Evolutionary conservation across 2,329 filamentous ascomycete species (phyloP), one percentile per base, ranked within the genome.

Genomic region (Colletotrichum sp.): DNA sequence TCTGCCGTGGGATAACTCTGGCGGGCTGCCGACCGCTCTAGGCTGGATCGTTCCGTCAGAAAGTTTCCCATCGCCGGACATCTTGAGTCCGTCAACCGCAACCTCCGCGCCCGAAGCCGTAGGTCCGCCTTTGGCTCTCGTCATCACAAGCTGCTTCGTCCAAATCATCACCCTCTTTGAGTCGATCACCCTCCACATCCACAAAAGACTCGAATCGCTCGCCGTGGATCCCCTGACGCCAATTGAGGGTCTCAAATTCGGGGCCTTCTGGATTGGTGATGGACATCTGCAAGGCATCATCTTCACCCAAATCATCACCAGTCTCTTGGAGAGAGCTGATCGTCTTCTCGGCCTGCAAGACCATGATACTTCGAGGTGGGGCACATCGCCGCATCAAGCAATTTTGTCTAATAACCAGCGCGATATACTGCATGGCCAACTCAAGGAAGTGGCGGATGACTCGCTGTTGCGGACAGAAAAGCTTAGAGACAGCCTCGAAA

Each of bases 121-220:
- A 21, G 81, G 82, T 70, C 78, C 79, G 2, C 74, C 82, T 0
- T 81, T 81, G 3, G 79, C 81, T 60, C 78, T 82, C 32, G 77
- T 81, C 26, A 76, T 82, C 52, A 80, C 82, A 63, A 83, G 82
- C 8, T 83, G 81, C 63, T 82, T 80, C 60, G 75, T 78, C 6
- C 81, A 83, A 30, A 72, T 82, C 30, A 74, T 80, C 66, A 77
- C 77, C 10, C 78, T 80, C 65, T 77, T 82, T 18, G 82, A 83
- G 34, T 18, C 24, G 26, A 64, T 79, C 28, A 30, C 80, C 7
- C 63, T 80, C 57, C 75, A 75, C 13, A 77, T 80, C 21, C 71
- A 78, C 28, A 69, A 80, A 52, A 76, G 77, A 13, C 76, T 78
- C 6, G 55, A 79, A 12, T 78, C 52, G 43, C 75, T 38, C 26